phyloP scores from a whole-genome alignment of 768 basidiomycete genomes.

The Infundibulicybe gibba region DNA sequence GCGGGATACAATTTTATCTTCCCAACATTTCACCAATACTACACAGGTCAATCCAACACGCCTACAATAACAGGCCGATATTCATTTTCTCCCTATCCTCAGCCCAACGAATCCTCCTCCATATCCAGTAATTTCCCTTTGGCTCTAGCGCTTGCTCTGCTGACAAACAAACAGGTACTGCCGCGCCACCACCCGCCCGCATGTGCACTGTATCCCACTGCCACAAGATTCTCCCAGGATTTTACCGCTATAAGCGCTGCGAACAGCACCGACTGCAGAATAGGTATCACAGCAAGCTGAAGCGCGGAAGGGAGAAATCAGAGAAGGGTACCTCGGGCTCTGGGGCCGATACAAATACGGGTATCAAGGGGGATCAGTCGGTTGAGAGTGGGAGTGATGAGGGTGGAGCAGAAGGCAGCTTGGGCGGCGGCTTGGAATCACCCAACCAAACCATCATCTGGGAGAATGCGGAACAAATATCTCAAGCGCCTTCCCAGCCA shows the following conservation, averaged over 20 bases:
- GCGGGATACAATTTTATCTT: too few species aligned
- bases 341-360: too few species aligned
- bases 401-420: conserved; percentile 1
- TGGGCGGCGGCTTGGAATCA: conserved; percentile 4
- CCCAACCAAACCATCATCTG: too few species aligned
- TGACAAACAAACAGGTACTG: too few species aligned
- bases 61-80: too few species aligned
- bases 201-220: conserved; percentile 61
- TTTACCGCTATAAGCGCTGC: conserved; percentile 49
- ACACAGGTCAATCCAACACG: too few species aligned
- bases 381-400: conserved; percentile 7
- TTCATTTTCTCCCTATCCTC: too few species aligned
- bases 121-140: neutral
- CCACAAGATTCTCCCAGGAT: conserved; percentile 42
- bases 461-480: too few species aligned
- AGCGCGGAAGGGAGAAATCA: conserved; percentile 47
- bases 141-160: too few species aligned
- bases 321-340: conserved; percentile 23
- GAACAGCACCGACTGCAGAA: conserved; percentile 56
- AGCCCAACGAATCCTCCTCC: too few species aligned
- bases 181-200: conserved; percentile 27
- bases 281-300: conserved; percentile 47
- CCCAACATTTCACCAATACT: too few species aligned
- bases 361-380: conserved; percentile 10
- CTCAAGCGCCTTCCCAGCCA: too few species aligned